Evolutionary conservation across 2,329 filamentous ascomycete genomes (phyloP).

Genomic region (Ophiostoma populinum): DNA sequence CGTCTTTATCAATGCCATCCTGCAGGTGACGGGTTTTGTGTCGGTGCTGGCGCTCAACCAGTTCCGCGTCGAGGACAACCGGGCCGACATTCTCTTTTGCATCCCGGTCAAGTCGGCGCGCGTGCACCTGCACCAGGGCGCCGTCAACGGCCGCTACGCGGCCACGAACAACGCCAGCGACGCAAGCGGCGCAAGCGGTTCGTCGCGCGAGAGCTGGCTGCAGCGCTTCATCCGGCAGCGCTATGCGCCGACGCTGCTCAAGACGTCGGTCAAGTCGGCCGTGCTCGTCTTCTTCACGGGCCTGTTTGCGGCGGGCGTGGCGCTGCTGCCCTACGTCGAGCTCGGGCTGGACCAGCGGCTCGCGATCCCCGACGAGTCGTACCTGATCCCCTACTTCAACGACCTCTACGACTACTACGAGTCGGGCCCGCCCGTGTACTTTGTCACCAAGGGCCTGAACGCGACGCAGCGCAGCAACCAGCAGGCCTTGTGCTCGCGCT

Average conservation of each 20-base stretch:
- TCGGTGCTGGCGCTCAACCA: conserved; percentile 87
- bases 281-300: conserved; percentile 74
- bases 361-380: conserved; percentile 83
- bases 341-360: conserved; percentile 89
- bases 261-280: conserved; percentile 59
- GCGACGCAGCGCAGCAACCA: conserved; percentile 60
- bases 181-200: conserved; percentile 26
- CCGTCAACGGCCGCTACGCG: conserved; percentile 13
- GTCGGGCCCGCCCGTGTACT: conserved; percentile 86
- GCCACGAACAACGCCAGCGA: conserved; percentile 37
- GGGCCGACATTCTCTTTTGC: conserved; percentile 86
- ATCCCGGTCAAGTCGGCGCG: conserved; percentile 62
- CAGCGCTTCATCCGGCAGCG: conserved; percentile 79
- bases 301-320: conserved; percentile 69
- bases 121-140: conserved; percentile 42
- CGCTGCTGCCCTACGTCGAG: conserved; percentile 67
- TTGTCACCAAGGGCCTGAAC: conserved; percentile 72
- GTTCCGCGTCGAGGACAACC: conserved; percentile 68
- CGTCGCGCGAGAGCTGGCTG: conserved; percentile 55
- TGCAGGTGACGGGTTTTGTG: conserved; percentile 95
- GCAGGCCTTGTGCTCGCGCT: conserved; percentile 75
- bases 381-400: conserved; percentile 91
- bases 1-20: conserved; percentile 89
- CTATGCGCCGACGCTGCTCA: conserved; percentile 70
- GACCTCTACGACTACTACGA: conserved; percentile 89